Base-by-base conservation (phyloP, 257 asterid genomes). In the Buddleja alternifolia region DNA sequence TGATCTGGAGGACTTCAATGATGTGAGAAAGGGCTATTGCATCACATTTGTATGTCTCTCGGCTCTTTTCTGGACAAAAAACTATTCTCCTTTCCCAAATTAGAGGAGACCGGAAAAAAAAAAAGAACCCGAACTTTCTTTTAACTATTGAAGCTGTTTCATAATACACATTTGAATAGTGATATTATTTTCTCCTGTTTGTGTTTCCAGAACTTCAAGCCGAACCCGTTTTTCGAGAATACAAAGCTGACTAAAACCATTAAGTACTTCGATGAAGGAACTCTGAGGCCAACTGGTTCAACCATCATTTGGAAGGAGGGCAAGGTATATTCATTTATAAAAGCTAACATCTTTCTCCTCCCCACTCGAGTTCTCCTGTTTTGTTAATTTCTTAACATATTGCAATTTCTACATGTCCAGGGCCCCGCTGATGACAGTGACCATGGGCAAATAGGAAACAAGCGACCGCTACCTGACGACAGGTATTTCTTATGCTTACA, bases 281-380 rank as follows among this genome's bases (percentile, higher is more conserved):
- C 80, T 29, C 72, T 78, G n/a, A 77, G 44, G 78, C 76, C 85
- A 63, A 71, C 70, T 61, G 86, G 88, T 51, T 76, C 92, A 15
- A 17, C 67, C 39, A 83, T 88, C 71, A 41, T 67, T 42, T 88
- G 92, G 95, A 88, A 78, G 80, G 85, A 63, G 62, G 92, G 90
- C 81, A 80, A 67, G 92, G 95, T 85, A 81, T 74, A 48, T 53
- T 53, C 20, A 24, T 67, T 55, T 51, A n/a, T 70, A 7, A 25
- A 32, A 19, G 69, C 67, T 37, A 58, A 21, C 36, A 51, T 40
- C 58, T 46, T 25, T 70, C 25, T 39, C 34, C 63, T 51, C 63
- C 50, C 24, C 57, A 41, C 64, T 55, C 59, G 44, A 0, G 7
- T 17, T 17, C 36, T 29, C 62, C 23, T 64, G 21, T 39, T 57